These are phyloP conservation scores for Plenodomus biglobosus DNA, from an alignment of 2,329 filamentous ascomycete genomes.

Conservation along the genomic window DNA sequence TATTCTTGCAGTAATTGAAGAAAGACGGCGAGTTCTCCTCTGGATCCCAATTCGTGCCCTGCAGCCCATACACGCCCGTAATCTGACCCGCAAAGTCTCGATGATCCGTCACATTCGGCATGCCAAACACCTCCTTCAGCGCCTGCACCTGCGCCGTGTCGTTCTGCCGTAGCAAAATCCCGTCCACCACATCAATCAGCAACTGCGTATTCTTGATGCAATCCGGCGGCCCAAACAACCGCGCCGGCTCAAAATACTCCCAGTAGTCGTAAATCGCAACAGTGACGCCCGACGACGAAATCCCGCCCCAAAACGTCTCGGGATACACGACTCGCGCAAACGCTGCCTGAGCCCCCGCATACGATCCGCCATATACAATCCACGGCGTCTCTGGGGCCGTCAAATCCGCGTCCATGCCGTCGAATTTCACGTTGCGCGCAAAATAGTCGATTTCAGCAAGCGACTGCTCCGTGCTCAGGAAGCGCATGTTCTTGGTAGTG, in stretches of 20 bases:
- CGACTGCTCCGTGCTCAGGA: conserved; percentile 80
- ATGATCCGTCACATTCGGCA: conserved; percentile 52
- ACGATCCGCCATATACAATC: conserved; percentile 81
- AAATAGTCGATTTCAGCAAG: conserved; percentile 82
- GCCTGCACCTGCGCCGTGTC: conserved; percentile 46
- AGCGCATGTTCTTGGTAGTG: conserved; percentile 70
- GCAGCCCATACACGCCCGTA: conserved; percentile 54
- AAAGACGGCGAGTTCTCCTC: conserved; percentile 53
- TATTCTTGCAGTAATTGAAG: conserved; percentile 55
- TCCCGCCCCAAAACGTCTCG: conserved; percentile 74
- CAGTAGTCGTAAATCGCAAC: conserved; percentile 78
- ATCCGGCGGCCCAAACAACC: conserved; percentile 58
- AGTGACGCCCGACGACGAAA: conserved; percentile 78
- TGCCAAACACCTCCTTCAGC: conserved; percentile 58
- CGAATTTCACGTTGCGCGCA: conserved; percentile 69
- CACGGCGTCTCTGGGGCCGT: conserved; percentile 68
- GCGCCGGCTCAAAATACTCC: conserved; percentile 62
- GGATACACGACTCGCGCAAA: conserved; percentile 77
- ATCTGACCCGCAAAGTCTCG: conserved; percentile 58
- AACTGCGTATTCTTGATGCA: conserved; percentile 68
- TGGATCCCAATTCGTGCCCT: conserved; percentile 60
- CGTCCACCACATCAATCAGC: conserved; percentile 60
- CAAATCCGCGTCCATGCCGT: conserved; percentile 66
- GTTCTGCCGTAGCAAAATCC: conserved; percentile 55
- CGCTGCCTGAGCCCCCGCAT: conserved; percentile 77